Base-by-base conservation (phyloP, 2,329 filamentous ascomycete genomes). In the Trichoderma sp. region DNA sequence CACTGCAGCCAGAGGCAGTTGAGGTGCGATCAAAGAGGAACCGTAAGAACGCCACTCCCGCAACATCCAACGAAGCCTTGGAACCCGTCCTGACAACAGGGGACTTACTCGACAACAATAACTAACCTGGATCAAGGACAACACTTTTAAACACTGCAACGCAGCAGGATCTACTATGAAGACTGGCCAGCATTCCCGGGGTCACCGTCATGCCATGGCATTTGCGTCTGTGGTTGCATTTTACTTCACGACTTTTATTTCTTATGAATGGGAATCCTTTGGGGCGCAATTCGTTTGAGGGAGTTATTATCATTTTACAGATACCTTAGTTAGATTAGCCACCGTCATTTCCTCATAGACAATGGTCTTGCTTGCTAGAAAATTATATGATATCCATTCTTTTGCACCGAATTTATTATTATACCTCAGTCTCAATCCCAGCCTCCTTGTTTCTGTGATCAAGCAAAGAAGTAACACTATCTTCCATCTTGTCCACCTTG, bases 381-480 rank as follows among this genome's bases (percentile, higher is more conserved):
- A 21, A 71, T 53, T 41, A 69, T n/a, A 59, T 45, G 41, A 63
- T 64, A 45, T 69, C 66, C 73, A 6, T 41, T 45, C 18, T 38
- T 63, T 71, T 29, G 21, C 11, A 16, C 21, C 24, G 31, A 21
- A 38, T 35, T 86, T 83, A 94, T 86, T 83, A 94, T 86, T 83
- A 94, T 53, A 92, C 91, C 83, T 94, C 93, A 21, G 91, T 94
- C 86, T 94, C 92, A 78, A 94, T 86, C 1, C 89, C 91, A 11
- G 83, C 82, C 38, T 88, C 87, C 79, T 91, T 89, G 21, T 90
- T 88, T 71, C 87, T 84, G 80, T 93, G 91, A 67, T 90, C 86
- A 78, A 93, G 91, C 4, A 89, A 85, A 33, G 87, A 84, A 76
- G 88, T 86, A 11, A 90, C 87, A 74, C 90, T 90, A 53, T 91